phyloP scores from a whole-genome alignment of 116 monocot genomes.

The Thalassia testudinum region DNA sequence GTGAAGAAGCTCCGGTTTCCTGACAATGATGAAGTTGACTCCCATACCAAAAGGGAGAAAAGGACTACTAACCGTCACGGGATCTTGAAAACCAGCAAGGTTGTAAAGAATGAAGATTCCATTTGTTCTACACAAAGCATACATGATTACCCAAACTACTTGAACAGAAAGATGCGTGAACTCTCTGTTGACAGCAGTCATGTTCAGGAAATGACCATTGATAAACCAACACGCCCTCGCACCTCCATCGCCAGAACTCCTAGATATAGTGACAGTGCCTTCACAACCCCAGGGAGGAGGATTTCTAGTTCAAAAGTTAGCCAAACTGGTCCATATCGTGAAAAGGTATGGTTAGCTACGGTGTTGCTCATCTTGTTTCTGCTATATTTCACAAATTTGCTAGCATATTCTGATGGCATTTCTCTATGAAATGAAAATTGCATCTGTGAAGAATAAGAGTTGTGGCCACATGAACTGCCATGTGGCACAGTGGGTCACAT shows the following conservation, averaged over 20 bases:
- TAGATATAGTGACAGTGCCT: conserved; percentile 23
- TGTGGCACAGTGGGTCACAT: no score
- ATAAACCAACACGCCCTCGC: conserved; percentile 11
- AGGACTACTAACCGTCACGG: conserved; percentile 36
- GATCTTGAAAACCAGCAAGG: conserved; percentile 21
- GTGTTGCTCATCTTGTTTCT: no score
- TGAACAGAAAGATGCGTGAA: conserved; percentile 28
- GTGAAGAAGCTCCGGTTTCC: conserved; percentile 46
- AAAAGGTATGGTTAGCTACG: conserved; percentile 24
- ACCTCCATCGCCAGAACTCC: conserved; percentile 20
- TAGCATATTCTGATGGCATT: no score
- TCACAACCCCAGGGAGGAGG: conserved; percentile 37
- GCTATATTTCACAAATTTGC: no score
- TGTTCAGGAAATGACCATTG: conserved; percentile 12
- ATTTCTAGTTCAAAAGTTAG: conserved; percentile 28
- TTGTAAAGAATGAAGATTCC: conserved; percentile 17
- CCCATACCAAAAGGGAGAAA: conserved; percentile 32
- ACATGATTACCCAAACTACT: conserved; percentile 23
- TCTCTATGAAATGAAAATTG: no score
- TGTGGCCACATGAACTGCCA: no score
- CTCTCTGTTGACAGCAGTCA: conserved; percentile 34
- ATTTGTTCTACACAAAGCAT: conserved; percentile 29
- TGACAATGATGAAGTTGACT: conserved; percentile 22
- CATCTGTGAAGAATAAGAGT: no score
- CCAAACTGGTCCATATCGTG: conserved; percentile 24